phyloP scores from a whole-genome alignment of 176 grass and related monocot genomes.

The Zoysia pacifica region DNA sequence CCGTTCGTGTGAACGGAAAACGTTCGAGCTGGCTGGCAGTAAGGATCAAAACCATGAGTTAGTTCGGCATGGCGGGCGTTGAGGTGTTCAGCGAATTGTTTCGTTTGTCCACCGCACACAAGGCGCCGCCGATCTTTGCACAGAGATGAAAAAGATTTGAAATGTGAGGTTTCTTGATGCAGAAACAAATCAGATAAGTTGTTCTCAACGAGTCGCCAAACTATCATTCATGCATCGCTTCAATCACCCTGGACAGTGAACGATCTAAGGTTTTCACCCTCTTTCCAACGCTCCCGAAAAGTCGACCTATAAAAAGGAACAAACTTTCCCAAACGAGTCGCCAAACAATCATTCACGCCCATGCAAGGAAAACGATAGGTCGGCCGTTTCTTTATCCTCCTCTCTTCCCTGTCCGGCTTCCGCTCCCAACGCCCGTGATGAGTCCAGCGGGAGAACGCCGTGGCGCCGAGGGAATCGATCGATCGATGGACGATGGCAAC shows the following conservation, averaged over 20 bases:
- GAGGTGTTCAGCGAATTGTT: neutral
- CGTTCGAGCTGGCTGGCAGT: too few species aligned
- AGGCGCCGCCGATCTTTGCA: neutral
- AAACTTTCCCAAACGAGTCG: too few species aligned
- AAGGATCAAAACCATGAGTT: too few species aligned
- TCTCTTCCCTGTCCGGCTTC: neutral
- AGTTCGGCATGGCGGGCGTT: too few species aligned
- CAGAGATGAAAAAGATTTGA: neutral
- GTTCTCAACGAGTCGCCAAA: too few species aligned
- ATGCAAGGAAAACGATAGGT: slow-evolving; percentile 19
- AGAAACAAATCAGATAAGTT: neutral
- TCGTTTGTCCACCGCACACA: too few species aligned
- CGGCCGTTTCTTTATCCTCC: neutral
- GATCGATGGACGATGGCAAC: neutral
- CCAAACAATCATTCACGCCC: slow-evolving; percentile 5
- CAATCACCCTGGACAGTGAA: too few species aligned
- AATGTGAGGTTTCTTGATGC: neutral
- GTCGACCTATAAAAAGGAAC: too few species aligned
- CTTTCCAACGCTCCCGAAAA: too few species aligned
- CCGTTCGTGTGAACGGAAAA: too few species aligned
- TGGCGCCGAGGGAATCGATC: slow-evolving; percentile 23
- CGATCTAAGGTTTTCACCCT: too few species aligned
- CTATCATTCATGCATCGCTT: neutral
- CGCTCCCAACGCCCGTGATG: slow-evolving; percentile 31
- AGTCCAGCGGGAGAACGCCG: slow-evolving; percentile 19